phyloP scores from a whole-genome alignment of 148 eudicot genomes.

The Rhododendron williamsianum region DNA sequence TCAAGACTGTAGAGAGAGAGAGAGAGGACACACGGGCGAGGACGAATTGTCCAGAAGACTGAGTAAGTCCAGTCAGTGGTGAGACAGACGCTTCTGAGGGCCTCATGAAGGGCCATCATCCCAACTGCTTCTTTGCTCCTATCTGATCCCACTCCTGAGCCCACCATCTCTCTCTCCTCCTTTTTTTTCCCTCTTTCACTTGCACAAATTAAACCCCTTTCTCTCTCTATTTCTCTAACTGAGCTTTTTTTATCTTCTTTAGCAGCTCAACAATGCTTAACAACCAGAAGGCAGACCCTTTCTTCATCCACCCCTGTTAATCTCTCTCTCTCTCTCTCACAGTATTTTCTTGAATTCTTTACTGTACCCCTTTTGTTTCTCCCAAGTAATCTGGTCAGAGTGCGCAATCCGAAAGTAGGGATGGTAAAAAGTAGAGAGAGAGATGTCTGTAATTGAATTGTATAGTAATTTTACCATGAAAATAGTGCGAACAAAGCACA shows the following conservation, averaged over 20 bases:
- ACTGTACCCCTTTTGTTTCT: conserved; percentile 3
- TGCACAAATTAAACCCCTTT: conserved; percentile 12
- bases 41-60: conserved; percentile 97
- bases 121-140: conserved; percentile 95
- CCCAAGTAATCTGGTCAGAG: conserved; percentile 7
- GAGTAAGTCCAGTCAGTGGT: conserved; percentile 97
- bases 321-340: neutral
- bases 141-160: conserved; percentile 55
- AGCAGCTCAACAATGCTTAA: conserved; percentile 15
- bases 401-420: conserved; percentile 1
- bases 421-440: conserved; percentile 2
- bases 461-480: conserved; percentile 7
- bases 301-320: neutral
- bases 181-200: neutral
- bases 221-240: conserved; percentile 4
- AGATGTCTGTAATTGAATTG: neutral
- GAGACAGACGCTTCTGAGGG: conserved; percentile 77
- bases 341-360: neutral
- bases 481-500: conserved; percentile 12
- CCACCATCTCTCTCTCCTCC: conserved; percentile 45
- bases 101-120: conserved; percentile 99
- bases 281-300: conserved; percentile 26
- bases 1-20: conserved; percentile 4
- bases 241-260: conserved; percentile 13
- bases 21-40: conserved; percentile 62